These are phyloP conservation scores for Nigrospora oryzae DNA, from an alignment of 2,329 filamentous ascomycete species.

Conservation along the genomic window DNA sequence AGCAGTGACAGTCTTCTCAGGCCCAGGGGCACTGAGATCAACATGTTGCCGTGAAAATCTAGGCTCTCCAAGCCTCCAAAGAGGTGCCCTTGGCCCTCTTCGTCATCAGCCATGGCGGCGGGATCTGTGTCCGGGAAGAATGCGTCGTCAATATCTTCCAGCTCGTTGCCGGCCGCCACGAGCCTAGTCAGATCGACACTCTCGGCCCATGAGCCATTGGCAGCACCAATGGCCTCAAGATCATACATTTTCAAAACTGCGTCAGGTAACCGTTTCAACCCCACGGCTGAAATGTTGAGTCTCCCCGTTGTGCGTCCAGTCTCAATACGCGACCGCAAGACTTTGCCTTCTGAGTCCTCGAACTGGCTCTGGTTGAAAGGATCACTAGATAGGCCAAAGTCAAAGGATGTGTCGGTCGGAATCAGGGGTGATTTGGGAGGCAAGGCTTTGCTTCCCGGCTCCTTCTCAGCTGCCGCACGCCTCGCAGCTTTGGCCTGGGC, in stretches of 20 bases:
- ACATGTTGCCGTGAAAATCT: slow-evolving; percentile 78
- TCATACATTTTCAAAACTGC: slow-evolving; percentile 91
- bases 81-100: slow-evolving; percentile 61
- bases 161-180: slow-evolving; percentile 82
- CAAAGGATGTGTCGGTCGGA: slow-evolving; percentile 41
- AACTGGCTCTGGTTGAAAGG: slow-evolving; percentile 62
- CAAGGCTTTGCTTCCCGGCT: too few relatives aligned
- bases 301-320: slow-evolving; percentile 69
- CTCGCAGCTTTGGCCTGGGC: slow-evolving; percentile 84
- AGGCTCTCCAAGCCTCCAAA: slow-evolving; percentile 76
- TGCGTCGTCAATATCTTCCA: slow-evolving; percentile 63
- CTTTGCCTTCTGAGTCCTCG: slow-evolving; percentile 51
- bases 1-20: slow-evolving; percentile 65
- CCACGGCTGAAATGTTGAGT: slow-evolving; percentile 82
- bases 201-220: slow-evolving; percentile 75
- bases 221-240: slow-evolving; percentile 54
- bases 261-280: slow-evolving; percentile 67
- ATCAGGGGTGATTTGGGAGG: slow-evolving; percentile 25
- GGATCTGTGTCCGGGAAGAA: slow-evolving; percentile 69
- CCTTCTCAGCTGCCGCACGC: slow-evolving; percentile 34
- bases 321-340: slow-evolving; percentile 65
- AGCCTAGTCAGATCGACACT: slow-evolving; percentile 80
- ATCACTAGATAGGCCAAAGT: slow-evolving; percentile 52
- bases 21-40: slow-evolving; percentile 66
- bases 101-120: slow-evolving; percentile 50